These are phyloP conservation scores for Uronychia setigera DNA, from an alignment of 73 alveolate genomes.

Conservation along the genomic window DNA sequence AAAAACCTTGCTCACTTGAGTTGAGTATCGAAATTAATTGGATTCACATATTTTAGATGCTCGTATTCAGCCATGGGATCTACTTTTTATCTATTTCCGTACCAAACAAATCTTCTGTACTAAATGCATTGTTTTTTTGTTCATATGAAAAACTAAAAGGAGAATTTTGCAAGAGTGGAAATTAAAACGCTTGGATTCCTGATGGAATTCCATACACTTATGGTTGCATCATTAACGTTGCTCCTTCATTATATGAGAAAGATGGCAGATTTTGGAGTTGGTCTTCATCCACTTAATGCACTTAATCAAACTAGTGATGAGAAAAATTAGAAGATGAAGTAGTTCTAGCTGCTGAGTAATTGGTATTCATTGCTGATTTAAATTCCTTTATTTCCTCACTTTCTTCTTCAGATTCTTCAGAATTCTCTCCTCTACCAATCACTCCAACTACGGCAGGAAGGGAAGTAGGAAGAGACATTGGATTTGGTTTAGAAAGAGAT, in stretches of 20 bases:
- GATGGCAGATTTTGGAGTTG: neutral
- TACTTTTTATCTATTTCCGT: neutral
- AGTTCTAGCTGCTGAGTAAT: neutral
- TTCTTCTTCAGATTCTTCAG: neutral
- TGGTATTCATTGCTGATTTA: neutral
- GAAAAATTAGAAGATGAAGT: neutral
- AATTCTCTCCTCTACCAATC: neutral
- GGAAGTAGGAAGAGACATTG: too few species aligned
- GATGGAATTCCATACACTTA: neutral
- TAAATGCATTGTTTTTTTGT: neutral
- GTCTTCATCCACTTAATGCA: neutral
- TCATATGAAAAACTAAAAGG: neutral
- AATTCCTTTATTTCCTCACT: neutral
- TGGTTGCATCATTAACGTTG: neutral
- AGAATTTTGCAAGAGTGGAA: neutral
- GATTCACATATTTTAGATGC: slow-evolving; percentile 2
- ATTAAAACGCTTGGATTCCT: neutral
- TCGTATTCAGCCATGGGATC: neutral
- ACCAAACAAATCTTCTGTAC: neutral
- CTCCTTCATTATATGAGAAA: neutral
- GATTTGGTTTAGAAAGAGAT: too few species aligned
- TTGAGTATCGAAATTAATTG: neutral
- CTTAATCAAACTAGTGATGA: neutral
- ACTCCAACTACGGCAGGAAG: too few species aligned
- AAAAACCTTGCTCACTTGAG: slow-evolving; percentile 53